Conservation (phyloP, 148 eudicot genomes). For the Rhododendron williamsianum region DNA sequence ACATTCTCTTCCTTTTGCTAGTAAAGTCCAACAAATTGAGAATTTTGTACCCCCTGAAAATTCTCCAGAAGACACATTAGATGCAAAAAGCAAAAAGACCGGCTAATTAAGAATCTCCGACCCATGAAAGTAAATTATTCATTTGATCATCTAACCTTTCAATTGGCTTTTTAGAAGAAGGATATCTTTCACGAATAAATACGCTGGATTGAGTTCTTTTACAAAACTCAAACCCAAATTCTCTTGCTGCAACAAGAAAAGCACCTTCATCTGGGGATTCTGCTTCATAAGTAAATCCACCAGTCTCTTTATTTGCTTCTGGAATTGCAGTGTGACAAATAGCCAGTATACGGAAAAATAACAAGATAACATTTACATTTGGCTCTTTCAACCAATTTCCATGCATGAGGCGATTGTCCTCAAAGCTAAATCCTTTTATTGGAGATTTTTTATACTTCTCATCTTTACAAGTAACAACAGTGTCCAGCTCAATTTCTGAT, state of each 20-base stretch:
- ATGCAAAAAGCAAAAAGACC: background rate
- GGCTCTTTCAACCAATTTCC: too few species aligned
- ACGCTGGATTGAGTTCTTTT: slow-evolving; percentile 83
- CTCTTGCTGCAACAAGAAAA: slow-evolving; percentile 96
- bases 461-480: slow-evolving; percentile 19
- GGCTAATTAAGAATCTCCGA: background rate
- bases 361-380: too few species aligned
- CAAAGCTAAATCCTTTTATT: slow-evolving; percentile 81
- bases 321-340: too few species aligned
- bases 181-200: slow-evolving; percentile 66
- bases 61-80: too few species aligned
- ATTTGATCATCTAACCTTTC: slow-evolving; percentile 51
- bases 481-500: slow-evolving; percentile 64
- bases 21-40: slow-evolving; percentile 66
- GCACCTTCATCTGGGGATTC: slow-evolving; percentile 98
- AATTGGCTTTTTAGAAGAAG: slow-evolving; percentile 37
- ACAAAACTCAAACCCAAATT: slow-evolving; percentile 85
- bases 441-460: slow-evolving; percentile 20
- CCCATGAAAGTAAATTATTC: background rate
- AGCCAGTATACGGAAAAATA: too few species aligned
- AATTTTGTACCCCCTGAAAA: slow-evolving; percentile 63
- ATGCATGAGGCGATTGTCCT: slow-evolving; percentile 26
- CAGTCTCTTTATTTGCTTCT: too few species aligned
- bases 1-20: slow-evolving; percentile 80
- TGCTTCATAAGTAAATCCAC: slow-evolving; percentile 38